These are phyloP conservation scores for Polygonum maritimum DNA, from an alignment of 148 eudicot genomes.

Conservation along the genomic window DNA sequence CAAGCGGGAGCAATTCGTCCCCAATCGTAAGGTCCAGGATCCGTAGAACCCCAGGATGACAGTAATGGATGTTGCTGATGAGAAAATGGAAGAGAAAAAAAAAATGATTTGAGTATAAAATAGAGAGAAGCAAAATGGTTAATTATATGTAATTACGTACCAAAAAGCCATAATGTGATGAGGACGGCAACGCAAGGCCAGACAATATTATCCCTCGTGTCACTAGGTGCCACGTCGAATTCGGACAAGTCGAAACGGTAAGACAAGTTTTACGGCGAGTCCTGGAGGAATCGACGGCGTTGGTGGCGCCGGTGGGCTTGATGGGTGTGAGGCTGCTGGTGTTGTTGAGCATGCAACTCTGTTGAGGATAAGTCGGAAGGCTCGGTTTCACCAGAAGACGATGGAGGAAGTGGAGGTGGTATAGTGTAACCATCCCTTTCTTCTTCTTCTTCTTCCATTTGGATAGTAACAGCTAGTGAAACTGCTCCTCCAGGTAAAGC, in stretches of 20 bases:
- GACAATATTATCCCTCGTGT: constrained; percentile 18
- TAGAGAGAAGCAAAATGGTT: neutral
- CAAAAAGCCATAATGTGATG: constrained; percentile 41
- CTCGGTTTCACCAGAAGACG: neutral
- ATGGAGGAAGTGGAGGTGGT: neutral
- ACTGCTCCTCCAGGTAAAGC: no score
- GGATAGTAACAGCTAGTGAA: no score
- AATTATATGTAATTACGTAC: neutral
- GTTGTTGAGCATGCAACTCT: neutral
- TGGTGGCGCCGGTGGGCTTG: neutral
- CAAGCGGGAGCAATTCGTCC: constrained; percentile 41
- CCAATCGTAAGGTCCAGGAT: constrained; percentile 29
- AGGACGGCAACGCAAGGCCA: constrained; percentile 41
- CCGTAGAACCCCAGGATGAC: constrained; percentile 45
- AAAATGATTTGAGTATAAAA: neutral
- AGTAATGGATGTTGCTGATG: constrained; percentile 37
- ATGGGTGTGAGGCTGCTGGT: neutral
- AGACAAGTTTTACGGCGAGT: neutral
- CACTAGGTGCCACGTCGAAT: constrained; percentile 11
- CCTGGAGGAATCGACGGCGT: neutral
- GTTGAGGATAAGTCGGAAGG: neutral
- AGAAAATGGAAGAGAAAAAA: neutral
- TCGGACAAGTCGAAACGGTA: constrained; percentile 16
- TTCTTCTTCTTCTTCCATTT: neutral
- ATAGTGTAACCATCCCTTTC: neutral